Base-by-base conservation (phyloP, 495 filamentous ascomycete species). In the Cercophora scortea region DNA sequence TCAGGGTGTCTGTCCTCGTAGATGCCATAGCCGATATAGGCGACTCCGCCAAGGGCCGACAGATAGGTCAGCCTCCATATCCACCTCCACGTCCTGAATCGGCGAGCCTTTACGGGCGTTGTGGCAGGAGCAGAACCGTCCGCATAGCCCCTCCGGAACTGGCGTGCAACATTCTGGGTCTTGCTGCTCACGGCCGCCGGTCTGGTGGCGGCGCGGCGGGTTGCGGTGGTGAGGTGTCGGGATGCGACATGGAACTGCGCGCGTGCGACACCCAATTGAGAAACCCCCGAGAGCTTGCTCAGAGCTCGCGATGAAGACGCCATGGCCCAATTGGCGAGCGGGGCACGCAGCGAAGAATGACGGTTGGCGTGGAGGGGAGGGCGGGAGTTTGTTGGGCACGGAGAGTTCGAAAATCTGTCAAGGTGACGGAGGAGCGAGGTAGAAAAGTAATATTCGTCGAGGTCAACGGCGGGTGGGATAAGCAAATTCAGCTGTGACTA, bases 1-100 rank as follows among this genome's bases (percentile, higher is more conserved):
- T 78, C 79, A 7, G 92, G 93, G 68, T 91, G 79, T 52, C 90
- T 83, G 57, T 87, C 81, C 33, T 80, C 70, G 68, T 89, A 95
- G 66, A 96, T 86, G 58, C 80, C 82, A 68, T 90, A 96, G 49
- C 81, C 84, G 47, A 93, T 67, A 55, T 82, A 87, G 44, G 72
- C 87, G 38, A 84, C 64, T 49, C 88, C 78, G 55, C 72, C 83
- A 52, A 95, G 59, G 51, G 79, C 71, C 44, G 84, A 80, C 50
- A 93, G 64, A 64, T 87, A 88, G 34, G 83, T 86, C 59, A 84
- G 58, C 53, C 94, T 79, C 88, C 88, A 97, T 56, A 82, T 16
- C 74, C 74, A 76, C 45, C 66, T 61, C 55, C 74, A 61, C 25
- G 57, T 64, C 43, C 74, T 65, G 54, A 77, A 69, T 55, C 65